Base-by-base conservation (phyloP, 768 basidiomycete genomes). In the Trametes gibbosa region DNA sequence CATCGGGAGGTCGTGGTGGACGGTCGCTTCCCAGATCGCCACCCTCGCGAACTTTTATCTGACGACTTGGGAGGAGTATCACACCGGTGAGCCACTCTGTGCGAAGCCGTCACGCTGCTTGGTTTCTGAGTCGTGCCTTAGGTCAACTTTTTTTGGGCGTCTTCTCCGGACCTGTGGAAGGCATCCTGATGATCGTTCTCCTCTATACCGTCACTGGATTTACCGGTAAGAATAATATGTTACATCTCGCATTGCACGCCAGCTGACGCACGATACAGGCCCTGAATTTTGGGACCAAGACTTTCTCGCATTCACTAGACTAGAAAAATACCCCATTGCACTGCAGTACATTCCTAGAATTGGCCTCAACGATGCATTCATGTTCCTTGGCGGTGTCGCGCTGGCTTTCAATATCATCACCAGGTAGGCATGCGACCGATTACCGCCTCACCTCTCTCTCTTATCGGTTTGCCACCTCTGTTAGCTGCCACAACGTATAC, bases 1-100 rank as follows among this genome's bases (percentile, higher is more conserved):
- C 65, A 79, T 98, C 21, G 93, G 92, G 13, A 80, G 95, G 19
- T 94, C 92, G 0, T 98, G 97, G 95, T 98, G 95, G 96, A 98
- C 95, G 0, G 87, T 98, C 34, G 84, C 89, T 0, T 89, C 89
- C 0, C 92, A 95, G 70, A 79, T 81, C 7, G 85, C 83, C 9
- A 82, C 84, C 0, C 75, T 87, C 19, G 83, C 81, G 37, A 89
- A 82, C 70, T 90, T 90, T 70, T 89, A 89, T 70, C 74, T 89
- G 40, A 84, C 85, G 1, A 89, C 87, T 19, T 89, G 86, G 86
- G 87, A 87, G 64, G 84, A 96, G 72, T 93, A 90, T 67, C 90
- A 98, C 65, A 98, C 95, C 1, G 90, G 90, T 79, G 65, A 54
- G 75, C 17, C n/a, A 5, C n/a, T 19, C 23, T 10, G n/a, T 48